Conservation (phyloP, 805 yeast genomes). For the Metschnikowia lochheadii region DNA sequence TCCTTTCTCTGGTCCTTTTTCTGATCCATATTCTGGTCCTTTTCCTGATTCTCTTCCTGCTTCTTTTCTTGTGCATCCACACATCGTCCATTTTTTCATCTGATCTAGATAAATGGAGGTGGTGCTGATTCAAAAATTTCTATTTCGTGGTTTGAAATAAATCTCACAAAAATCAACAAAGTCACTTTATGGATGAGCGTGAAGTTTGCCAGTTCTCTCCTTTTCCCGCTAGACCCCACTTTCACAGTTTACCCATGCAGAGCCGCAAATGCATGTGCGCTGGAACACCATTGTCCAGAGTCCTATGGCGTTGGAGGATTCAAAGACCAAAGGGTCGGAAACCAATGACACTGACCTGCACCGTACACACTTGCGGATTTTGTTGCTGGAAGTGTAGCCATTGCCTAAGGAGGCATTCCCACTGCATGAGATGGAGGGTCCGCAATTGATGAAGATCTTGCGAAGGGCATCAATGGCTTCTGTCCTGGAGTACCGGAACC, state of each 20-base stretch:
- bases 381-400: constrained; percentile 12
- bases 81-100: too few relatives aligned
- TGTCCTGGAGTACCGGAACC: constrained; percentile 19
- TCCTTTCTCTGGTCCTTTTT: too few relatives aligned
- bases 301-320: constrained; percentile 28
- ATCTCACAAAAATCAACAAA: too few relatives aligned
- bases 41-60: too few relatives aligned
- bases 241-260: constrained; percentile 56
- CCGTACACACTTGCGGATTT: constrained; percentile 36
- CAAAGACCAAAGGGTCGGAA: constrained; percentile 37
- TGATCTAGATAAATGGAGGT: too few relatives aligned
- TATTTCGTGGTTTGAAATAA: too few relatives aligned
- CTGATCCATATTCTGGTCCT: too few relatives aligned
- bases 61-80: too few relatives aligned
- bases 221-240: background rate
- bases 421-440: constrained; percentile 11
- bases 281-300: constrained; percentile 65
- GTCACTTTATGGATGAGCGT: too few relatives aligned
- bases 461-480: constrained; percentile 37
- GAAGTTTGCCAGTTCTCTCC: too few relatives aligned
- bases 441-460: constrained; percentile 27
- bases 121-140: too few relatives aligned
- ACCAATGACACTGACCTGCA: constrained; percentile 41
- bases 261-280: constrained; percentile 74
- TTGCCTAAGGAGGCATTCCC: constrained; percentile 13